Evolutionary conservation across 2,329 filamentous ascomycete genomes (phyloP), one percentile per base, ranked within the genome.

Genomic region (Pezicula neosporulosa): DNA sequence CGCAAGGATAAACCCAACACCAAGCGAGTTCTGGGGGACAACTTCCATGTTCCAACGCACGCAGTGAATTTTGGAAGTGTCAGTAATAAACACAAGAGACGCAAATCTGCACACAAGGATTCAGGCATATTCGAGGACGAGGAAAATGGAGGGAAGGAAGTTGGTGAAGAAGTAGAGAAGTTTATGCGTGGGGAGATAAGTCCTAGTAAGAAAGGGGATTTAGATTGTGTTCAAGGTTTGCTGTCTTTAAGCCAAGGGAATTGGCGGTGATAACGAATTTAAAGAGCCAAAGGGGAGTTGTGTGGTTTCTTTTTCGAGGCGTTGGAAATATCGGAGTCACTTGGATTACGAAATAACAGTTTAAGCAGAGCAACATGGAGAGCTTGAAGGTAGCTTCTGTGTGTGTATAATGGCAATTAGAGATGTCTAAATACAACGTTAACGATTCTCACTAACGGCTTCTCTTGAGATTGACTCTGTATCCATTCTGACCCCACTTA

Each of bases 181-280:
- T 92, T 93, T 68, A 92, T 94, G 86, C 74, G 77, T 33, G 77
- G 77, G 46, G 78, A 81, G 30, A 77, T 83, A 56, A 83, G 81
- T 64, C 85, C 83, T 8, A 85, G 85, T 65, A 90, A 90, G 70
- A 85, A 83, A 66, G 82, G 85, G 51, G 93, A 97, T 65, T 77
- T 96, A 68, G 90, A 95, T 66, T 95, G 90, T 64, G 86, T 96
- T 44, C 90, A 93, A 49, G 90, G 90, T n/a, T 71, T 97, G 57
- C 69, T 97, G 56, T 93, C 89, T 47, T 76, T 97, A 43, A 95
- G 90, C 63, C 89, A 96, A 71, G 93, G 92, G n/a, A 90, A 90
- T 64, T 97, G 92, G 91, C 80, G 83, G 48, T 67, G 58, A 50
- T 43, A 44, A n/a, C 5, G 16, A 16, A 28, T 44, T 39, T 39